phyloP scores from a whole-genome alignment of 352 stramenopile genomes.

The Aphanomyces stellatus region DNA sequence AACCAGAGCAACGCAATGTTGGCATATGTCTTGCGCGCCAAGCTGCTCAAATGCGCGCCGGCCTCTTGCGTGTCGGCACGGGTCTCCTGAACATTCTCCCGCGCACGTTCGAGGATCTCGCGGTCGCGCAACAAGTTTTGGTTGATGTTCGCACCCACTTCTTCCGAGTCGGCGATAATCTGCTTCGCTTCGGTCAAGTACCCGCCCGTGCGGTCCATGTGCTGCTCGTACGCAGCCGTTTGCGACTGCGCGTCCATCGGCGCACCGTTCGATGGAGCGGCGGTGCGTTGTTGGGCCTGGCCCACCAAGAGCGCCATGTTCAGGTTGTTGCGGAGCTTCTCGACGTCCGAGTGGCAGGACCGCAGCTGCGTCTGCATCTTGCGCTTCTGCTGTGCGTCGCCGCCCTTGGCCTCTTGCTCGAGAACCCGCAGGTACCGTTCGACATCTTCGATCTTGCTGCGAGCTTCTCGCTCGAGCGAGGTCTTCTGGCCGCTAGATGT shows the following conservation, averaged over 20 bases:
- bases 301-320: conserved; percentile 64
- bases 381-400: conserved; percentile 65
- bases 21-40: conserved; percentile 66
- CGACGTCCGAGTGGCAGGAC: conserved; percentile 71
- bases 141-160: conserved; percentile 55
- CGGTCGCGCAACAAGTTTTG: conserved; percentile 53
- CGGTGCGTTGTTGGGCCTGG: conserved; percentile 52
- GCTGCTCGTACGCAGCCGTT: conserved; percentile 42
- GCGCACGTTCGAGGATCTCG: conserved; percentile 61
- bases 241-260: neutral
- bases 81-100: conserved; percentile 58
- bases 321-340: conserved; percentile 75
- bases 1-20: conserved; percentile 67
- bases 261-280: neutral
- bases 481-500: neutral
- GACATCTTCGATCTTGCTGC: neutral
- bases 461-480: neutral
- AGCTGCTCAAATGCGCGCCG: conserved; percentile 49
- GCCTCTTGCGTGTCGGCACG: conserved; percentile 61
- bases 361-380: conserved; percentile 61
- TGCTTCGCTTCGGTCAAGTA: conserved; percentile 51
- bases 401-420: conserved; percentile 65
- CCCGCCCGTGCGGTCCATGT: conserved; percentile 56
- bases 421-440: conserved; percentile 58
- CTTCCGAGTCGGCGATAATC: conserved; percentile 55